Conservation (phyloP, 139 green algal genomes). For the Chlamydomonas sphaeroides region DNA sequence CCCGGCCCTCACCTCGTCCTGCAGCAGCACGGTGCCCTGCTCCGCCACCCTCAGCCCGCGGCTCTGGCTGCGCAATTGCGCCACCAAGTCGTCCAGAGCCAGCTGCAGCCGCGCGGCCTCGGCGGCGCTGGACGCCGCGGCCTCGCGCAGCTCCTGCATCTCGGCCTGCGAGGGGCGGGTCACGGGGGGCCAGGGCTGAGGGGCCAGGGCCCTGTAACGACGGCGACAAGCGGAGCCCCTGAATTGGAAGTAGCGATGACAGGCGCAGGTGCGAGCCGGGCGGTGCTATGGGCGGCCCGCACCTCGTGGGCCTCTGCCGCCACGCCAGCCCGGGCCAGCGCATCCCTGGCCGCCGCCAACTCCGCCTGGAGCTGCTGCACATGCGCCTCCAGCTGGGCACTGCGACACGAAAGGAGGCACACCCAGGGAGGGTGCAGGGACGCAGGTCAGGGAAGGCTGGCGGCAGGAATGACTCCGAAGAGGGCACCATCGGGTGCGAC, state of each 20-base stretch:
- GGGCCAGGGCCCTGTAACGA: no score
- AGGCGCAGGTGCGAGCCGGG: no score
- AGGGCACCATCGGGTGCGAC: no score
- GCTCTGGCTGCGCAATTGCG: constrained; percentile 2
- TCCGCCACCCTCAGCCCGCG: constrained; percentile 2
- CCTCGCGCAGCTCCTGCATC: background rate
- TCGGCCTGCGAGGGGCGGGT: background rate
- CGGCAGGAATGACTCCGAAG: no score
- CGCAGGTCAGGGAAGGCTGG: no score
- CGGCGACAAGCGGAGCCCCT: no score
- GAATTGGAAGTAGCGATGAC: no score
- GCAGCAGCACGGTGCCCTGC: background rate
- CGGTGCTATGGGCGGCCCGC: no score
- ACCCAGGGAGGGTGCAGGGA: no score
- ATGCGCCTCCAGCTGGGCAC: background rate
- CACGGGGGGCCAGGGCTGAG: no score
- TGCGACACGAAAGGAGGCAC: no score
- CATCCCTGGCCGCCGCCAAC: background rate
- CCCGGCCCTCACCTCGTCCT: constrained; percentile 34
- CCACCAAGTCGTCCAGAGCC: constrained; percentile 12
- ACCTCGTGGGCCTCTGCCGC: background rate
- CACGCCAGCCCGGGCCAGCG: background rate
- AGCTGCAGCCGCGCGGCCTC: constrained; percentile 9
- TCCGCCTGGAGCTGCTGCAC: constrained; percentile 3
- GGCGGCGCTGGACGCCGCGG: background rate